Evolutionary conservation across 345 rosid genomes (phyloP).

Genomic region (Rhodamnia rubescens): DNA sequence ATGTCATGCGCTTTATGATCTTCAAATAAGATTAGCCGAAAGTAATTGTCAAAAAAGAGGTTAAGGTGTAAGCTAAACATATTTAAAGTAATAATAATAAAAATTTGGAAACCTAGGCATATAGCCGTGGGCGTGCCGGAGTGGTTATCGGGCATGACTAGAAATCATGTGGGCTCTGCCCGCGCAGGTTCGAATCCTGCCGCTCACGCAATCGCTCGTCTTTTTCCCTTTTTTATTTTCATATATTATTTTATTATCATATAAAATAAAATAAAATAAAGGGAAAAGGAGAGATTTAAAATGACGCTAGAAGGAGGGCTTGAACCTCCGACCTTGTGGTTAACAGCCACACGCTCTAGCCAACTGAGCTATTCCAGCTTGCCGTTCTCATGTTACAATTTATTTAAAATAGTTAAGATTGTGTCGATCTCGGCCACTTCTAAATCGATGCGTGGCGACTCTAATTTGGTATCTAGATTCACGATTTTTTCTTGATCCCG

Average conservation of each 20-base stretch:
- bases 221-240: neutral
- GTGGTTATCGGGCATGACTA: constrained; percentile 98
- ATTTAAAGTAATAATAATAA: no score
- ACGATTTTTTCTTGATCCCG: no score
- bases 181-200: constrained; percentile 88
- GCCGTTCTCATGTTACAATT: rapidly evolving
- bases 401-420: no score
- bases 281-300: neutral
- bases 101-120: no score
- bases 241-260: neutral
- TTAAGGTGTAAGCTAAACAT: neutral
- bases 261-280: neutral
- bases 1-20: neutral
- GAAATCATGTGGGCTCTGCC: constrained; percentile 92
- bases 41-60: neutral
- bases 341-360: constrained; percentile 62
- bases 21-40: neutral
- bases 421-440: no score
- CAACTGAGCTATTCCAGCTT: constrained; percentile 52
- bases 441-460: no score
- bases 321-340: constrained; percentile 66
- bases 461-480: no score
- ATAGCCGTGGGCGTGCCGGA: constrained; percentile 61
- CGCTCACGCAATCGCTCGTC: constrained; percentile 18
- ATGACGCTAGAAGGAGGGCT: constrained; percentile 38